Base-by-base conservation (phyloP, 306 rosid species). In the Castanea mollissima region DNA sequence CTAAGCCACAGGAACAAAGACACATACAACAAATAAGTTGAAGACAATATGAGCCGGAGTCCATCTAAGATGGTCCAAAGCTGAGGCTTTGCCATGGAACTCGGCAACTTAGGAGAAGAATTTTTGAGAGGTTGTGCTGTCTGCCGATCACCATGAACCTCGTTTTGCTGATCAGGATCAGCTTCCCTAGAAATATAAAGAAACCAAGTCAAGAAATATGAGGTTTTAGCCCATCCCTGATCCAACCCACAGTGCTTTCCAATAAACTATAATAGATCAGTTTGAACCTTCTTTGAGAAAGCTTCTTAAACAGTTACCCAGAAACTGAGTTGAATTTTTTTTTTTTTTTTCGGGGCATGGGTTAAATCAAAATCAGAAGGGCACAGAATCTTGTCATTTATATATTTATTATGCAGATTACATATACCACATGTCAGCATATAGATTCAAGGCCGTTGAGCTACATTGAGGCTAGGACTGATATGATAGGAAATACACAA, bases 1-100 rank as follows among this genome's bases (percentile, higher is more conserved):
- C 94, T 81, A 65, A 95, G 89, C 97, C 97, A 95, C 85, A 95
- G 88, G 89, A 95, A 93, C 79, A 91, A 82, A 56, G 98, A 89
- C 76, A 89, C 89, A 20, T 84, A 90, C 85, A 93, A 60, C 80
- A 91, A 86, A 85, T 95, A 95, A 54, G 97, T 89, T 74, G 99
- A 95, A 13, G 99, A 88, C 67, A 93, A 54, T 83, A 91, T 90
- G 62, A 95, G 97, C 92, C 88, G 59, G 71, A 95, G 60, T 85
- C 99, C 98, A 76, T 95, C 98, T 57, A 95, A 88, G 64, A 91
- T 85, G 80, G 93, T 83, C 98, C 94, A 88, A 51, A 87, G 74
- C 59, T 86, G 91, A 86, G 88, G 88, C 83, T 88, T 95, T 76
- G 10, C 82, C 67, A 19, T 78, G 29, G 77, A 81, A 81, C 88